These are phyloP conservation scores for Dactylorhiza incarnata DNA, from an alignment of 106 monocot genomes.

Conservation along the genomic window DNA sequence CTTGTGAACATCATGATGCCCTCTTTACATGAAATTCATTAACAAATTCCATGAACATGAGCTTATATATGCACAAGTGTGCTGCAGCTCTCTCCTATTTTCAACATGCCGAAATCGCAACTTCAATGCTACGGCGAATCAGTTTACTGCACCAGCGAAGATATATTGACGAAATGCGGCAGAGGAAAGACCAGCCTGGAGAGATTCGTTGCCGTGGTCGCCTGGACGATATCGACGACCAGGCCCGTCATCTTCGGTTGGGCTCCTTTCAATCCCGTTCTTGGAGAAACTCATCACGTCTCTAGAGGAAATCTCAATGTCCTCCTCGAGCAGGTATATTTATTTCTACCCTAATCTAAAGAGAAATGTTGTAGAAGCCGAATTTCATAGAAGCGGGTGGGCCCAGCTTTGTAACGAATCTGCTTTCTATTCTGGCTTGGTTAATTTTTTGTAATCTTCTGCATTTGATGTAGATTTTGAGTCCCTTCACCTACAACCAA, in stretches of 20 bases:
- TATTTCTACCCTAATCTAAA: background rate
- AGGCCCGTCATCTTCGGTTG: constrained; percentile 63
- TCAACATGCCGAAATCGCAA: constrained; percentile 97
- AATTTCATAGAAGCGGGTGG: too few relatives aligned
- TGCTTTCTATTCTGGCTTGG: too few relatives aligned
- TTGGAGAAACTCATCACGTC: constrained; percentile 95
- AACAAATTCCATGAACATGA: too few relatives aligned
- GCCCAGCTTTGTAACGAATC: too few relatives aligned
- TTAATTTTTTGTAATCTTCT: too few relatives aligned
- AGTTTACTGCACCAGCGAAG: constrained; percentile 58
- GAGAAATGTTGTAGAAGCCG: too few relatives aligned
- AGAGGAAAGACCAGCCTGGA: constrained; percentile 48
- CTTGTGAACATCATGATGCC: too few relatives aligned
- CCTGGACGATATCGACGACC: constrained; percentile 84
- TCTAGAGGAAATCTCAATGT: constrained; percentile 73
- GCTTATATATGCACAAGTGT: background rate
- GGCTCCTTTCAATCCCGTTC: constrained; percentile 86
- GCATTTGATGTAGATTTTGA: too few relatives aligned
- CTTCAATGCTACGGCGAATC: constrained; percentile 86
- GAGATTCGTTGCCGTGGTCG: constrained; percentile 65
- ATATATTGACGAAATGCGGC: constrained; percentile 49
- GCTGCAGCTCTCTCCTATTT: constrained; percentile 72
- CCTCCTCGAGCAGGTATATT: constrained; percentile 76
- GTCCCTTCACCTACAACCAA: too few relatives aligned
- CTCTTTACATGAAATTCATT: too few relatives aligned